Conservation (phyloP, 192 early-diverging fungal species). For the Thoreauomyces humboldtii region DNA sequence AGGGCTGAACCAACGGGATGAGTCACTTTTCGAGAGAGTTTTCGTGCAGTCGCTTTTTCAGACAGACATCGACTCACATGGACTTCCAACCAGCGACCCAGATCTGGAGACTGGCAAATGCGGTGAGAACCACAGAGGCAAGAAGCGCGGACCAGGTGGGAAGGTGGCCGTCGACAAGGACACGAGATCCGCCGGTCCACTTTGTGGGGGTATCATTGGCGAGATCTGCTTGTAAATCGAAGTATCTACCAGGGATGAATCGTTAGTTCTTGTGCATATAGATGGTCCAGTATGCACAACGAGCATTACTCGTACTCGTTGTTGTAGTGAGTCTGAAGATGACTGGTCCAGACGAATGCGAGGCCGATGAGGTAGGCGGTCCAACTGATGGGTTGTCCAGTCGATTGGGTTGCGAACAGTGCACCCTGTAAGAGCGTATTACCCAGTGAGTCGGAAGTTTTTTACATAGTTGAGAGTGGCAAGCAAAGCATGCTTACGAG, state of each 20-base stretch:
- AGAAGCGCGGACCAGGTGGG: constrained; percentile 13
- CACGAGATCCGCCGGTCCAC: constrained; percentile 9
- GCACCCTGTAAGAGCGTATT: constrained; percentile 12
- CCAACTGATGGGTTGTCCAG: constrained; percentile 1
- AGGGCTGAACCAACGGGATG: too few relatives aligned
- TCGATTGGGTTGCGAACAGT: background rate
- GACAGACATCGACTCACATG: background rate
- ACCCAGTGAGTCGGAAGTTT: too few relatives aligned
- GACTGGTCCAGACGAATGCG: constrained; percentile 1
- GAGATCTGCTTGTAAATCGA: constrained; percentile 13
- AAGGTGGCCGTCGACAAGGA: constrained; percentile 11
- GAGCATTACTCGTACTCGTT: too few relatives aligned
- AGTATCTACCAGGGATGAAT: too few relatives aligned
- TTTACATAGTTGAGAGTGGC: too few relatives aligned
- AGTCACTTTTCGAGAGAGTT: too few relatives aligned
- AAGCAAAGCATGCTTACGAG: constrained; percentile 1
- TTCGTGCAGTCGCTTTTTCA: background rate
- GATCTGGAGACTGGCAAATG: background rate
- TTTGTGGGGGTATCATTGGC: constrained; percentile 9
- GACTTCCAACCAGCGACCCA: constrained; percentile 8
- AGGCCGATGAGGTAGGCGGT: background rate
- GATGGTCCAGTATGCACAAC: too few relatives aligned
- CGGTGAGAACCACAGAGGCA: background rate
- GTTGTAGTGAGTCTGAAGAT: background rate
- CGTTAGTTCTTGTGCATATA: too few relatives aligned